Evolutionary conservation across 331 rosid species (phyloP).

Genomic region (Quercus phellos): DNA sequence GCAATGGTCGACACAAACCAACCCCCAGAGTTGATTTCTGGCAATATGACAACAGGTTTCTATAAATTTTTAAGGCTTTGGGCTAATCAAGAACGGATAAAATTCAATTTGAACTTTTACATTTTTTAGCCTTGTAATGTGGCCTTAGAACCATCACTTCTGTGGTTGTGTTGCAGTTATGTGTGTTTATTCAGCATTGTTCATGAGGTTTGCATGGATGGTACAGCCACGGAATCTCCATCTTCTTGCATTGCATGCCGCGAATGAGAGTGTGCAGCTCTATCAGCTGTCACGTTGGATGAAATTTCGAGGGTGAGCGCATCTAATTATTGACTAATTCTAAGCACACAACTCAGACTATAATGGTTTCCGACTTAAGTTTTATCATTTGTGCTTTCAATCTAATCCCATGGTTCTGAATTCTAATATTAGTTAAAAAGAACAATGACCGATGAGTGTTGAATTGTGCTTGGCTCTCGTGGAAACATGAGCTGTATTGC

Average conservation of each 20-base stretch:
- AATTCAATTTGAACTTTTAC: background rate
- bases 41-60: constrained; percentile 51
- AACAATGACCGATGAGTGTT: background rate
- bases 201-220: constrained; percentile 75
- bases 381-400: background rate
- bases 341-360: no score
- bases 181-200: constrained; percentile 58
- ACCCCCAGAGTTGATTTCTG: constrained; percentile 51
- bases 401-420: background rate
- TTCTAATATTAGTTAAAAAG: background rate
- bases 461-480: no score
- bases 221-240: constrained; percentile 53
- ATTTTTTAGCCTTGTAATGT: background rate
- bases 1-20: constrained; percentile 49
- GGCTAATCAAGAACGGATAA: no score
- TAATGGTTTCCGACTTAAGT: no score
- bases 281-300: constrained; percentile 63
- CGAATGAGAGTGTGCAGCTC: constrained; percentile 62
- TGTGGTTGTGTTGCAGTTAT: constrained; percentile 34
- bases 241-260: constrained; percentile 49
- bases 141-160: background rate
- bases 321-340: background rate
- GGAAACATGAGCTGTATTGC: no score
- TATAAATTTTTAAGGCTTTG: background rate
- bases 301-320: constrained; percentile 38